Evolutionary conservation across 2,329 filamentous ascomycete genomes (phyloP), one percentile per base, ranked within the genome.

Genomic region (Alternaria brassicae): DNA sequence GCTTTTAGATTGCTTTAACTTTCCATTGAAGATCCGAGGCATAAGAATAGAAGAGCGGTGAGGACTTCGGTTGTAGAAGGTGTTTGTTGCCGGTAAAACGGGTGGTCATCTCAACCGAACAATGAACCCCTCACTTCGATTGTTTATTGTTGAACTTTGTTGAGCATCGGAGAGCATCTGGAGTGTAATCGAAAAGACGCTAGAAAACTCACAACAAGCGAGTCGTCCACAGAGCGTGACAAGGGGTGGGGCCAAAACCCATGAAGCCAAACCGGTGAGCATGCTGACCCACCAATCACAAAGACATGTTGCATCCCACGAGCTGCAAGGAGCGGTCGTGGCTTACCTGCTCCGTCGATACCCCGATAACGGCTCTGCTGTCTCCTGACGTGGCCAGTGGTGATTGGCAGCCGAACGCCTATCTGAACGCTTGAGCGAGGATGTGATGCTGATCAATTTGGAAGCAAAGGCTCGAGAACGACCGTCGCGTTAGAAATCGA

Each of bases 351-450:
- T 62, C 68, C 65, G 55, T 63, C 66, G 56, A 68, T 65, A 65
- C 64, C 72, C 73, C 74, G 74, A 77, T 76, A 77, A 77, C 73
- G 75, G 74, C 74, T 73, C 65, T 66, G 61, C 62, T 70, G 65
- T 69, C 64, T 67, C 61, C 66, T 65, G 73, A 77, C 75, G 75
- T 77, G 75, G 72, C 75, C 70, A 27, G 62, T 65, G 50, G 21
- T 76, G 72, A 77, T 77, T 77, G 74, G 74, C 53, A 64, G 67
- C 40, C 28, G 39, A 36, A 52, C 65, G 66, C 50, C 63, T 66
- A 67, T 71, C 70, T 72, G 67, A 69, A 71, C 67, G 65, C 70
- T 72, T 64, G 60, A 63, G 61, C 60, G 62, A 60, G 63, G 56
- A 59, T 62, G 61, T 50, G 58, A 53, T 63, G 59, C 56, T 61